phyloP scores from a whole-genome alignment of 805 yeast genomes.

The Clavispora fructus region DNA sequence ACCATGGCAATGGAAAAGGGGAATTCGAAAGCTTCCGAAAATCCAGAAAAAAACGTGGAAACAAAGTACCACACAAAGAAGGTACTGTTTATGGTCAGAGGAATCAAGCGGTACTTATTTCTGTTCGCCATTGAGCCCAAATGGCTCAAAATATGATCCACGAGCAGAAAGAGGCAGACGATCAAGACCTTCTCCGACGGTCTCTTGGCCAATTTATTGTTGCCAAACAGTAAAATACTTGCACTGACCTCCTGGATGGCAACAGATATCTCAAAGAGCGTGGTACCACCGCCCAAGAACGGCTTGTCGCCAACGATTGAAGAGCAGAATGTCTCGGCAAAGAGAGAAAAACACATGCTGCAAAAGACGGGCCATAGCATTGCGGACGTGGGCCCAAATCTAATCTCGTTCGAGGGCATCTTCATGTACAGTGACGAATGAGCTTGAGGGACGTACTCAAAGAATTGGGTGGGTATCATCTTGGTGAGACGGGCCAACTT shows the following conservation, averaged over 20 bases:
- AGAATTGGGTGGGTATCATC: slow-evolving; percentile 1
- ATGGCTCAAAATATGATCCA: slow-evolving; percentile 60
- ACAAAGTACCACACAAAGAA: slow-evolving; percentile 32
- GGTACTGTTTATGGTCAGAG: slow-evolving; percentile 57
- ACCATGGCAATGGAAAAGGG: slow-evolving; percentile 57
- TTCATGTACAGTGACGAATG: slow-evolving; percentile 22
- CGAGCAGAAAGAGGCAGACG: slow-evolving; percentile 50
- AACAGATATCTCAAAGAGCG: slow-evolving; percentile 69
- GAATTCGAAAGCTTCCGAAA: slow-evolving; percentile 32
- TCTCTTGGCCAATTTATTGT: slow-evolving; percentile 15
- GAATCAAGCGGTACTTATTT: slow-evolving; percentile 54
- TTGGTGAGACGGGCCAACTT: slow-evolving; percentile 8
- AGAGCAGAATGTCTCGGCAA: slow-evolving; percentile 60
- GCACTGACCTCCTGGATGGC: slow-evolving; percentile 70
- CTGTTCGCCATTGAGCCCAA: slow-evolving; percentile 50
- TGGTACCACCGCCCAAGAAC: slow-evolving; percentile 59
- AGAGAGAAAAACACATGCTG: slow-evolving; percentile 55
- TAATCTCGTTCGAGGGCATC: slow-evolving; percentile 23
- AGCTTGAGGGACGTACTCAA: slow-evolving; percentile 2
- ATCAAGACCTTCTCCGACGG: slow-evolving; percentile 52
- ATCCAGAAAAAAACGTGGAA: slow-evolving; percentile 35
- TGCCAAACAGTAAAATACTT: slow-evolving; percentile 22
- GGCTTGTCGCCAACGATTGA: slow-evolving; percentile 52
- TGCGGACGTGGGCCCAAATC: slow-evolving; percentile 46
- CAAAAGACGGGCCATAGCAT: slow-evolving; percentile 56